Evolutionary conservation across 306 rosid genomes (phyloP), one percentile per base, ranked within the genome.

Genomic region (Quercus engelmannii): DNA sequence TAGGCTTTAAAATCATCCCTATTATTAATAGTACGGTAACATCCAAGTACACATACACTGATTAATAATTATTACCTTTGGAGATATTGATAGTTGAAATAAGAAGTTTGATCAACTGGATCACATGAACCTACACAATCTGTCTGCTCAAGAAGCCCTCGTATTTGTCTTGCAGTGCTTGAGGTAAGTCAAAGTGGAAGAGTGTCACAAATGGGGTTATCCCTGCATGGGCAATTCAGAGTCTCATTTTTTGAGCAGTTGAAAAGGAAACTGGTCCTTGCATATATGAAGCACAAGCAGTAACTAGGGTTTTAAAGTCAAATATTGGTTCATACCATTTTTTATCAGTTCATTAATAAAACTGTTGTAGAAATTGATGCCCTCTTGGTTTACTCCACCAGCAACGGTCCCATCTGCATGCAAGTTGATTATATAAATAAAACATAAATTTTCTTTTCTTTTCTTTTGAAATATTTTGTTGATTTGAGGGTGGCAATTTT

Each of bases 141-240:
- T 77, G n/a, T 19, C 62, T 76, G 70, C 26, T 80, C 80, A 83
- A 70, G 61, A 63, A 81, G 54, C 89, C 84, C 69, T 83, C 87
- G 38, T 86, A 76, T 30, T 86, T 77, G 41, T 80, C 83, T 76
- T 79, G 75, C 13, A 83, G 73, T 7, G 78, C 81, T 86, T 80
- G 84, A 19, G 89, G 89, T 23, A 80, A 21, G 69, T 86, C 86
- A 21, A 80, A 83, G 73, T 83, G 84, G 14, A 72, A 33, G 4
- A 86, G 63, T 4, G 89, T 86, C 25, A 86, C 86, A 12, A 79
- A 82, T 1, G 89, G 82, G 35, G 31, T 76, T 35, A 86, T 86
- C n/a, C 82, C 89, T 85, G 8, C 54, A 8, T 41, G 46, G 46
- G 11, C 12, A 41, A 41, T 41, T 41, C 46, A 41, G 46, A 41